Conservation (phyloP, 2,329 filamentous ascomycete species). For the Celoporthe dispersa region DNA sequence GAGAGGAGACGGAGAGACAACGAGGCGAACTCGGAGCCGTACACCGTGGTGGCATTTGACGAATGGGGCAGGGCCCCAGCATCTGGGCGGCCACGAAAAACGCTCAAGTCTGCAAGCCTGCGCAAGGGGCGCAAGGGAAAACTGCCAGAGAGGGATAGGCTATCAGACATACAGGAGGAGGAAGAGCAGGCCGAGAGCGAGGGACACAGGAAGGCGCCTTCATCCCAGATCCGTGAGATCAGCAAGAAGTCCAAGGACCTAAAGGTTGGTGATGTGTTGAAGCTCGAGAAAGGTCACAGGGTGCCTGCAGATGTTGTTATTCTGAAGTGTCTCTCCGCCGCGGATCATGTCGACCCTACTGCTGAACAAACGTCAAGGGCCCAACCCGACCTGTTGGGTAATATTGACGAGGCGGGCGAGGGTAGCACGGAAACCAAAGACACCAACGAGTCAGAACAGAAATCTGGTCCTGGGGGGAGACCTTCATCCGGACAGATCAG, state of each 20-base stretch:
- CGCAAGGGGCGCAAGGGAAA: slow-evolving; percentile 45
- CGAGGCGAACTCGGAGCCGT: slow-evolving; percentile 92
- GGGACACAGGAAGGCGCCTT: slow-evolving; percentile 44
- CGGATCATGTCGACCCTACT: slow-evolving; percentile 36
- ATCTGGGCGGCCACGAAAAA: slow-evolving; percentile 44
- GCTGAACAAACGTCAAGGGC: slow-evolving; percentile 39
- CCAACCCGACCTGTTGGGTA: slow-evolving; percentile 48
- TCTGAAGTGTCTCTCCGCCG: slow-evolving; percentile 67
- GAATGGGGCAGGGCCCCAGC: slow-evolving; percentile 48
- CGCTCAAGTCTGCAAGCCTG: slow-evolving; percentile 51
- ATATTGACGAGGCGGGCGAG: slow-evolving; percentile 40
- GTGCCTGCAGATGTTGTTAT: slow-evolving; percentile 95
- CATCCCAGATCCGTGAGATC: slow-evolving; percentile 65
- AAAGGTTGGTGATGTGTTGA: slow-evolving; percentile 94
- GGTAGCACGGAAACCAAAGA: slow-evolving; percentile 42
- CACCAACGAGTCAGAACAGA: slow-evolving; percentile 36
- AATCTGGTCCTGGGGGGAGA: slow-evolving; percentile 71
- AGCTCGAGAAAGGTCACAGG: slow-evolving; percentile 87
- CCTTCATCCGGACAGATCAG: slow-evolving; percentile 96
- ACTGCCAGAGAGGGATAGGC: slow-evolving; percentile 45
- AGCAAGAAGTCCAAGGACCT: slow-evolving; percentile 84
- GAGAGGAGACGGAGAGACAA: slow-evolving; percentile 82
- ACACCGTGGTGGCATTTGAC: slow-evolving; percentile 75
- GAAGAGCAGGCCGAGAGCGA: slow-evolving; percentile 57
- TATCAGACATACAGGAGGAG: slow-evolving; percentile 73